Evolutionary conservation across 1,284 basidiomycete genomes (phyloP), one percentile per base, ranked within the genome.

Genomic region (Lentinus polychrous): DNA sequence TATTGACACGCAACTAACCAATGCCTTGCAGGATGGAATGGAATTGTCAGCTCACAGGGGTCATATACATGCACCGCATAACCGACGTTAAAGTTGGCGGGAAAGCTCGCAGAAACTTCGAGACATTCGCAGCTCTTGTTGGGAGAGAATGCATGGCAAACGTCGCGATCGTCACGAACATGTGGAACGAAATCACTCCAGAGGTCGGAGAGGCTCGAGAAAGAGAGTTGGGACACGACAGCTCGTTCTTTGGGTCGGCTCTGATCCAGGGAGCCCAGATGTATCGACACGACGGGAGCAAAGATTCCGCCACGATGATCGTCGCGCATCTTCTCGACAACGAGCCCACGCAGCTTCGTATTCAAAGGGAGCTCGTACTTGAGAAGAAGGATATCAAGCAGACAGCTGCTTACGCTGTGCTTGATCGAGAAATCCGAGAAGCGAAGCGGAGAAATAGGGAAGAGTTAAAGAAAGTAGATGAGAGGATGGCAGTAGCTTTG

Each of bases 31-130:
- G 14, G 64, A 66, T 17, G 52, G 60, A 46, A 70, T 65, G n/a
- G n/a, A n/a, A n/a, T n/a, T n/a, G n/a, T n/a, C n/a, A n/a, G 45
- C 63, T 79, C 20, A 62, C 68, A 2, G 77, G 77, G 0, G 64
- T 79, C 53, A 68, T 79, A 43, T 79, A 78, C 60, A 64, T 77
- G 60, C 76, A 79, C 55, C 69, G 73, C 6, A 79, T 79, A 49
- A 68, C 72, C 40, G 76, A 78, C 52, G 62, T 69, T 56, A 63
- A 74, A n/a, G 65, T 79, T 53, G 73, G 71, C 33, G 75, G 75
- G 15, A 71, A 70, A 17, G 71, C 73, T 10, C 63, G 65, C 22
- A 69, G 71, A 44, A 78, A 72, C 57, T 73, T 78, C 48, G 64
- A 64, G 33, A 67, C 76, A 57, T 75, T 79, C 57, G 34, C 66